Percentiles rank a stretch among this genome's conserved stretches.
phyloP scores from a whole-genome alignment of 768 basidiomycete genomes.

The Leccinum uliginosum region DNA sequence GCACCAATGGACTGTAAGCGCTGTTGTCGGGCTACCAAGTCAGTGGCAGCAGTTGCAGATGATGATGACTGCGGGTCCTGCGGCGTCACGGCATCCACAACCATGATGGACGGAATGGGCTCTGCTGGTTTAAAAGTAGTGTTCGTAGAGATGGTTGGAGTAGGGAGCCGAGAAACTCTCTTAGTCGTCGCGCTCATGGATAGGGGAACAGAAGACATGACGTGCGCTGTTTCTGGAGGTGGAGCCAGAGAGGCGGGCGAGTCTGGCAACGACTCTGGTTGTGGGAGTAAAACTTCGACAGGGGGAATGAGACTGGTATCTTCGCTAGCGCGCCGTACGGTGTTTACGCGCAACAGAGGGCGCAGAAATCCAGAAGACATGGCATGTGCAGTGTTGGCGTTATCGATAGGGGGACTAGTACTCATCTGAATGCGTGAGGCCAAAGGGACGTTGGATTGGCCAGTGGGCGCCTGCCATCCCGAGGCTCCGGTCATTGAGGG shows the following conservation, averaged over 20 bases:
- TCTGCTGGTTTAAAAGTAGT: neutral
- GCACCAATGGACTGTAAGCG: slow-evolving; percentile 14
- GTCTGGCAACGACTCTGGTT: slow-evolving; percentile 17
- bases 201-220: neutral
- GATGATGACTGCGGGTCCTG: slow-evolving; percentile 1
- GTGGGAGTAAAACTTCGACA: slow-evolving; percentile 25
- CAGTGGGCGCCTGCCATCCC: neutral
- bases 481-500: neutral
- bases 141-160: neutral
- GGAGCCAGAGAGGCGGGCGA: slow-evolving; percentile 9
- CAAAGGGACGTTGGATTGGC: slow-evolving; percentile 14
- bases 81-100: neutral
- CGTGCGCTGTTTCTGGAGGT: neutral
- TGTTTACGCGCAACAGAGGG: neutral
- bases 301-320: slow-evolving; percentile 27
- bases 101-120: neutral
- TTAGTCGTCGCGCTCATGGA: neutral
- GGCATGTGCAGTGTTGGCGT: neutral
- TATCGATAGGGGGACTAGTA: neutral
- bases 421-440: slow-evolving; percentile 25
- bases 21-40: slow-evolving; percentile 9
- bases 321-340: neutral
- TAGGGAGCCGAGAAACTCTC: neutral
- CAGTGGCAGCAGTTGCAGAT: neutral
- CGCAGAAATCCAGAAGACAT: neutral